Evolutionary conservation across 2,329 filamentous ascomycete genomes (phyloP), one percentile per base, ranked within the genome.

Genomic region (Rhinocladiella similis): DNA sequence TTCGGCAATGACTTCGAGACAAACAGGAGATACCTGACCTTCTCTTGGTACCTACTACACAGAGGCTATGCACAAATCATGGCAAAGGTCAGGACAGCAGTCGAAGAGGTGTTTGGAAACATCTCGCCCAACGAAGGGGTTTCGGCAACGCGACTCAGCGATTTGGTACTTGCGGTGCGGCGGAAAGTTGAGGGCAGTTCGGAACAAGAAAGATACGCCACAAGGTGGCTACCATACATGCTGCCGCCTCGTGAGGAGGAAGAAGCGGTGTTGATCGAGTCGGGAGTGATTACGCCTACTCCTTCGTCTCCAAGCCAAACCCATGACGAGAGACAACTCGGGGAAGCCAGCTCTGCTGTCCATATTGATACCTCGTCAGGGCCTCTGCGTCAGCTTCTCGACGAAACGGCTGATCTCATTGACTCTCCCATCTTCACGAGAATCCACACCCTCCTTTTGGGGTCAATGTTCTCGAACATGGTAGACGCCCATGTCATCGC

Each of bases 21-120:
- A 33, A 99, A 99, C 73, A 83, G 92, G 65, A 89, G 90, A 68
- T 99, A 97, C 69, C 80, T 99, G 47, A 95, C 92, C 39, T 96
- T 97, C 72, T 96, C 91, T 74, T 99, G 94, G 94, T 99, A 93
- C 92, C 77, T 99, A 46, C 80, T 99, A 47, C 93, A 99, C 74
- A 85, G 85, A 63, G 94, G 94, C 42, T 97, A 91, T 86, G 84
- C 86, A 63, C 85, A 91, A 56, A 77, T 97, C 54, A 88, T 91
- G 81, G 80, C 85, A 54, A 88, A 87, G 62, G 92, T 99, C 47
- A 86, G 91, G 69, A 77, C 79, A n/a, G 91, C 91, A 3, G 94
- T 99, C 20, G 87, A 88, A 65, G 88, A 95, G 51, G 89, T 93
- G 20, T 97, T 97, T 72, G 90, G 91, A n/a, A 81, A 84, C 60